Percentiles rank a stretch among this genome's conserved stretches.
These are phyloP conservation scores for Acaromyces ingoldii DNA, from an alignment of 1,284 basidiomycete genomes.

Conservation along the genomic window DNA sequence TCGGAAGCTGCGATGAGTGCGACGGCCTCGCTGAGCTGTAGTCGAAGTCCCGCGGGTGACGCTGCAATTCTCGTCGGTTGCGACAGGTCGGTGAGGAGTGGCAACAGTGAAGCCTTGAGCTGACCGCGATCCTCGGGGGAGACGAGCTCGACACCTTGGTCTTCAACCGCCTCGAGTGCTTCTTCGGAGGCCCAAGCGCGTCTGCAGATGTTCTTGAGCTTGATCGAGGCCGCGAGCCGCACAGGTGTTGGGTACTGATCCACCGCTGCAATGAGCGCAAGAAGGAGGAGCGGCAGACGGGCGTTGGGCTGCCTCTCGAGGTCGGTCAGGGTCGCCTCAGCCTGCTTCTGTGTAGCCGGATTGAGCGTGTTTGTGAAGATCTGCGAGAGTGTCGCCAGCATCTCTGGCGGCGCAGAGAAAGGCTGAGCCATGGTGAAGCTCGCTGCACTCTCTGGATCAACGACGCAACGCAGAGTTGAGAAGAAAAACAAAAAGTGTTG, in stretches of 20 bases:
- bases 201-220: constrained; percentile 49
- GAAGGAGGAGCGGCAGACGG: constrained; percentile 35
- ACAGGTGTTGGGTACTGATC: constrained; percentile 23
- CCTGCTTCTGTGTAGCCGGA: constrained; percentile 28
- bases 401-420: background rate
- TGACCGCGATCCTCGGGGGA: constrained; percentile 10
- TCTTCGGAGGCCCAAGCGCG: constrained; percentile 35
- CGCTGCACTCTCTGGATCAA: too few relatives aligned
- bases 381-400: constrained; percentile 25
- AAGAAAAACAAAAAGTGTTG: constrained; percentile 2
- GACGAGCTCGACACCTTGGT: constrained; percentile 12
- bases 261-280: constrained; percentile 35
- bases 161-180: constrained; percentile 22
- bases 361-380: constrained; percentile 41
- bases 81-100: constrained; percentile 57
- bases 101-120: constrained; percentile 72
- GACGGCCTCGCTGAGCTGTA: constrained; percentile 44
- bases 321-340: constrained; percentile 37
- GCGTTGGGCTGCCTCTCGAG: constrained; percentile 32
- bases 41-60: constrained; percentile 26
- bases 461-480: background rate
- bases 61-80: background rate
- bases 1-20: constrained; percentile 42
- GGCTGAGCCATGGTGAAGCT: background rate
- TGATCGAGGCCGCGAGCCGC: constrained; percentile 46